Evolutionary conservation across 148 eudicot species (phyloP).

Genomic region (Talinum fruticosum): DNA sequence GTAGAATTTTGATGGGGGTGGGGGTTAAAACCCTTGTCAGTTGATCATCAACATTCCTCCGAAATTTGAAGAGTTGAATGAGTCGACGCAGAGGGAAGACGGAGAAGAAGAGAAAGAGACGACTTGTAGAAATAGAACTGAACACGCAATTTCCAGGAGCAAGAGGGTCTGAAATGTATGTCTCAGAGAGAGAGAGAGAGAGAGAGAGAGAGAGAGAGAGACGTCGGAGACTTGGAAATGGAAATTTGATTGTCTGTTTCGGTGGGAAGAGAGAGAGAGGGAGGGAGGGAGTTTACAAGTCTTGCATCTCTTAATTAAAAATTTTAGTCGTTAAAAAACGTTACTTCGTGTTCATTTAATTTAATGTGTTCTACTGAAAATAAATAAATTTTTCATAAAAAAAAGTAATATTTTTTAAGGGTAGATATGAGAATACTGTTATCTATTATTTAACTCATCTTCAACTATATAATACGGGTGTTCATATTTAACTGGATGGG

Average conservation of each 20-base stretch:
- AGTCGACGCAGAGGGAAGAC: background rate
- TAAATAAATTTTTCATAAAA: too few relatives aligned
- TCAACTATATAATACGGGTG: too few relatives aligned
- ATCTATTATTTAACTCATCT: too few relatives aligned
- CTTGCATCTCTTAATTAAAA: background rate
- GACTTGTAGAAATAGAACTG: background rate
- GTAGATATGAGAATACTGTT: too few relatives aligned
- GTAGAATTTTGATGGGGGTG: background rate
- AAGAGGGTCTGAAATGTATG: background rate
- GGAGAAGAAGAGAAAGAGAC: background rate
- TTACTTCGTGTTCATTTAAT: background rate
- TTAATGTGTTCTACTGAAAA: too few relatives aligned
- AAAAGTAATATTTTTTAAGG: too few relatives aligned
- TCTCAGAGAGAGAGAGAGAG: background rate
- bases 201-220: conserved; percentile 15
- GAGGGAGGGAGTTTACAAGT: background rate
- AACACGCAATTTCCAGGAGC: conserved; percentile 21
- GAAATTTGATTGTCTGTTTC: background rate
- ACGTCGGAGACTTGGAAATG: conserved; percentile 26
- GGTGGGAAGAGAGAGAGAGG: background rate
- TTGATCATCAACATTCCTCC: background rate
- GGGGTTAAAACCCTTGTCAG: background rate
- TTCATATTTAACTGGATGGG: too few relatives aligned
- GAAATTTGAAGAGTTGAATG: background rate
- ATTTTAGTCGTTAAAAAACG: background rate